Percentiles rank a stretch among this genome's conserved stretches.
Conservation (phyloP, 2,329 filamentous ascomycete genomes). For the Bimuria novae-zelandiae region DNA sequence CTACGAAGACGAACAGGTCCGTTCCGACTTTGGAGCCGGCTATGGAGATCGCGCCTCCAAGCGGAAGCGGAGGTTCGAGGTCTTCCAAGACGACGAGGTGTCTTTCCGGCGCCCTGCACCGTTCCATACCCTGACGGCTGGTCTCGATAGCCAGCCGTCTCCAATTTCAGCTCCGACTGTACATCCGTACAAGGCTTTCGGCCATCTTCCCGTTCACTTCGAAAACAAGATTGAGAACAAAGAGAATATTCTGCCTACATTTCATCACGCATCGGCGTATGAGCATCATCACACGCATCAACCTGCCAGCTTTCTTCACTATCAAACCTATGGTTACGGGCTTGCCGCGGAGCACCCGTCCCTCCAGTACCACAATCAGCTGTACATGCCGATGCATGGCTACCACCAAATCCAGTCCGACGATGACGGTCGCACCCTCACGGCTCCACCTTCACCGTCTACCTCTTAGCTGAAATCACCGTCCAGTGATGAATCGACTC, state of each 20-base stretch:
- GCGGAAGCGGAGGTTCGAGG: constrained; percentile 46
- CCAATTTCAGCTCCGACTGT: constrained; percentile 31
- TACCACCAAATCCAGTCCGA: constrained; percentile 30
- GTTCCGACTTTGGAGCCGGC: constrained; percentile 36
- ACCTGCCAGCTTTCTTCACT: constrained; percentile 29
- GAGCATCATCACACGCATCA: constrained; percentile 32
- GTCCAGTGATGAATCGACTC: background rate
- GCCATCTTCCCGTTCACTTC: constrained; percentile 34
- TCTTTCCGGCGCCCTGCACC: constrained; percentile 38
- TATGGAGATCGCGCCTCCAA: constrained; percentile 33
- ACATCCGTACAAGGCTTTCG: constrained; percentile 33
- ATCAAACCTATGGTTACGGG: constrained; percentile 34
- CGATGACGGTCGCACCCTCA: constrained; percentile 44
- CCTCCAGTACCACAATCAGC: constrained; percentile 29
- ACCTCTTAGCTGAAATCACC: constrained; percentile 21
- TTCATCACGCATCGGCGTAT: constrained; percentile 32
- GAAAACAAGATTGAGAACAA: constrained; percentile 45
- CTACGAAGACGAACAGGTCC: constrained; percentile 37
- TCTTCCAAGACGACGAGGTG: constrained; percentile 49
- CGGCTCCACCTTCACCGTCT: constrained; percentile 43
- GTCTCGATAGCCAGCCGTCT: constrained; percentile 32
- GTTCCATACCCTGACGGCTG: constrained; percentile 43
- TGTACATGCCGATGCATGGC: constrained; percentile 25
- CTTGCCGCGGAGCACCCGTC: constrained; percentile 35
- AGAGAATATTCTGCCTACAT: constrained; percentile 33